Percentiles rank a stretch among this genome's conserved stretches.
Conservation (phyloP, 164 flowering plant species). For the Vitis rupestris region DNA sequence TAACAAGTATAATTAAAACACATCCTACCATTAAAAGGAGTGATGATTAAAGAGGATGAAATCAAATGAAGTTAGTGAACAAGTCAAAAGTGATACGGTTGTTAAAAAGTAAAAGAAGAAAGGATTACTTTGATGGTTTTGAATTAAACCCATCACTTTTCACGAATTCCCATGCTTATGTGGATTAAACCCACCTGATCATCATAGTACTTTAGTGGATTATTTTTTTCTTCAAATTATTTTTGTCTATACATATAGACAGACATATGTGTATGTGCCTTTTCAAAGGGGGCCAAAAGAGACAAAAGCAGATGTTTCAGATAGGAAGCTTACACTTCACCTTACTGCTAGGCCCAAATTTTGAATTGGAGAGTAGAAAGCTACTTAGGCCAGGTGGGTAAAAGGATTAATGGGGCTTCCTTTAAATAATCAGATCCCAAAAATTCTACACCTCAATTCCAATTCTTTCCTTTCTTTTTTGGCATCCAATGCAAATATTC, state of each 20-base stretch:
- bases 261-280: no score
- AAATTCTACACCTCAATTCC: slow-evolving; percentile 2
- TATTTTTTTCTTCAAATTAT: no score
- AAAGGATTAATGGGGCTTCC: slow-evolving; percentile 19
- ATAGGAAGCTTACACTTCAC: background rate
- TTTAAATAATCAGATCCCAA: slow-evolving; percentile 12
- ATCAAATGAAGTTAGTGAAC: background rate
- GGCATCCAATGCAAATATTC: slow-evolving; percentile 11
- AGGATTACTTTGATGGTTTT: slow-evolving; percentile 9
- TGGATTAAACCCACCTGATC: background rate
- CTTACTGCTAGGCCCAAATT: background rate
- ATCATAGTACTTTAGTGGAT: no score
- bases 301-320: background rate
- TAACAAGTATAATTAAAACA: background rate
- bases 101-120: slow-evolving; percentile 6
- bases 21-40: background rate
- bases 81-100: slow-evolving; percentile 19
- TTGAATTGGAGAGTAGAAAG: slow-evolving; percentile 8
- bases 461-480: background rate
- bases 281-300: no score
- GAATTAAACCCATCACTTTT: slow-evolving; percentile 2
- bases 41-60: slow-evolving; percentile 19
- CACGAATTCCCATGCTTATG: slow-evolving; percentile 9
- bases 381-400: slow-evolving; percentile 4
- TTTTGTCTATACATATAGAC: no score